A percentile compares a stretch with the other conserved stretches of the same genome.
Evolutionary conservation across 1,284 basidiomycete genomes (phyloP).

Genomic region (Meripilus lineatus): DNA sequence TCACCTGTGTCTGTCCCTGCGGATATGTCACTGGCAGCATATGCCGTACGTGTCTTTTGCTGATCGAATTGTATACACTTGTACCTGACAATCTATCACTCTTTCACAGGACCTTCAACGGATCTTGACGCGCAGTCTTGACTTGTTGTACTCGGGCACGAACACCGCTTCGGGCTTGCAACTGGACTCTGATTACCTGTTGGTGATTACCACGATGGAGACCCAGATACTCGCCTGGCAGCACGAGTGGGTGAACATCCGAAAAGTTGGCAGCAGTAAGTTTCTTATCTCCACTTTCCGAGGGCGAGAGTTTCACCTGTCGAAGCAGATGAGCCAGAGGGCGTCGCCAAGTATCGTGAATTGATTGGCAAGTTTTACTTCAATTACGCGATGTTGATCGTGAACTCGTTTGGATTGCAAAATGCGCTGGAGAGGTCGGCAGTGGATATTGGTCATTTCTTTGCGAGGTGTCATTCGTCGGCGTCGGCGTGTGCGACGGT

Average conservation of each 20-base stretch:
- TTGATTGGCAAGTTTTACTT: constrained; percentile 72
- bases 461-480: constrained; percentile 75
- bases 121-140: constrained; percentile 83
- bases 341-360: constrained; percentile 39
- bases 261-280: constrained; percentile 16
- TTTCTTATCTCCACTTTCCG: background rate
- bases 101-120: constrained; percentile 74
- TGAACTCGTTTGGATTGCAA: constrained; percentile 95
- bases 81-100: background rate
- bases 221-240: constrained; percentile 71
- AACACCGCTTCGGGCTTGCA: constrained; percentile 81
- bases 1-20: constrained; percentile 56
- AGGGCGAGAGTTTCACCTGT: background rate
- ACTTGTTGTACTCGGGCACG: constrained; percentile 85
- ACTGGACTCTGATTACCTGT: constrained; percentile 82
- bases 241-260: constrained; percentile 48
- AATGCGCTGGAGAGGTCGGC: constrained; percentile 79
- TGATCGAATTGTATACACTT: constrained; percentile 5
- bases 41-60: constrained; percentile 62
- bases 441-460: constrained; percentile 83
- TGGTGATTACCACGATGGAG: constrained; percentile 82
- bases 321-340: constrained; percentile 18
- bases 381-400: constrained; percentile 80
- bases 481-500: constrained; percentile 68
- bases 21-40: constrained; percentile 65